Conservation (phyloP, 2,329 filamentous ascomycete genomes). For the Talaromyces albobiverticillius region DNA sequence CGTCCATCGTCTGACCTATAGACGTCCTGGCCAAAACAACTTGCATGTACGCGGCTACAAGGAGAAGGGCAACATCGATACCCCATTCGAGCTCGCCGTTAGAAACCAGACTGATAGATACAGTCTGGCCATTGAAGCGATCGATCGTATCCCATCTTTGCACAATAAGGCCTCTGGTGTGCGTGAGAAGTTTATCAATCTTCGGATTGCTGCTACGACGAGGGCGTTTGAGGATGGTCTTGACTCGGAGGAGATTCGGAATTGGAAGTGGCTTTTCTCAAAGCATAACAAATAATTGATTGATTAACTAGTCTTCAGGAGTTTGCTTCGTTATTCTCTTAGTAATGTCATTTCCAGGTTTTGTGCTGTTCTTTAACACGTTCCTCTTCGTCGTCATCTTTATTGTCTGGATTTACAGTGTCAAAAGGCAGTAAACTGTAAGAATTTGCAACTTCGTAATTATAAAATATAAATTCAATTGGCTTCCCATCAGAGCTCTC, state of each 20-base stretch:
- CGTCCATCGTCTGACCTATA: conserved; percentile 73
- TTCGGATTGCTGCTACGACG: conserved; percentile 62
- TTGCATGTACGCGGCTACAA: conserved; percentile 75
- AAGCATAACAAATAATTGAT: conserved; percentile 16
- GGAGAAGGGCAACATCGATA: conserved; percentile 83
- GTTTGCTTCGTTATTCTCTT: no score
- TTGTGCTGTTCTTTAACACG: no score
- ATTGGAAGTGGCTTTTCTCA: conserved; percentile 63
- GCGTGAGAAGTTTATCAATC: conserved; percentile 62
- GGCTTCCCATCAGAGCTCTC: conserved; percentile 40
- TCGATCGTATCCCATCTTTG: conserved; percentile 63
- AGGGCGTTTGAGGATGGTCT: conserved; percentile 68
- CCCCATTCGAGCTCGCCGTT: conserved; percentile 73
- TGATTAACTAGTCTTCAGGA: no score
- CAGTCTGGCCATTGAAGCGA: conserved; percentile 72
- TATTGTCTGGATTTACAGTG: no score
- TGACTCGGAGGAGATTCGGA: conserved; percentile 63
- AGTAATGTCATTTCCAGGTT: background rate
- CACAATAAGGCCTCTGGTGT: conserved; percentile 62
- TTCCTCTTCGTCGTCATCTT: no score
- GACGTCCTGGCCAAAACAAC: conserved; percentile 65
- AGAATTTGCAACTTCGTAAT: no score
- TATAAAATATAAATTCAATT: no score
- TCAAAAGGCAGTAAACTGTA: no score
- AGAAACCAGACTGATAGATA: conserved; percentile 75